Percentiles rank a stretch among this genome's conserved stretches.
These are phyloP conservation scores for Stropharia rugosoannulata DNA, from an alignment of 768 basidiomycete species.

Conservation along the genomic window DNA sequence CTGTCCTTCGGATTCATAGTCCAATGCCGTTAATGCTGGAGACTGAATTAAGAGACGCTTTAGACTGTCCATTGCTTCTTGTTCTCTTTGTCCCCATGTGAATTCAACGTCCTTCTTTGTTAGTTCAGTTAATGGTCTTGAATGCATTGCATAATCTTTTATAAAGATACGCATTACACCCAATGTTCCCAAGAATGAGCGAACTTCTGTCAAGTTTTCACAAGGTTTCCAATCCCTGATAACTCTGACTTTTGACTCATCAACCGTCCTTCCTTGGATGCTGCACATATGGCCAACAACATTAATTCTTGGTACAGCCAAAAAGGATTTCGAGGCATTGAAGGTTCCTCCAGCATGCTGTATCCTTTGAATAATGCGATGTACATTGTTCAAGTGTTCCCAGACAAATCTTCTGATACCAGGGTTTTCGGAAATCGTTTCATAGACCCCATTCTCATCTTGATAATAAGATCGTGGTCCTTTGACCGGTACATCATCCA, in stretches of 20 bases:
- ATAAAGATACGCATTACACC: background rate
- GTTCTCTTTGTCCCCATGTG: slow-evolving; percentile 22
- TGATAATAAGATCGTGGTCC: slow-evolving; percentile 29
- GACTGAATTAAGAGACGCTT: background rate
- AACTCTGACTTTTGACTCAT: slow-evolving; percentile 6
- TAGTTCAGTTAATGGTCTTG: slow-evolving; percentile 9
- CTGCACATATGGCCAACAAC: slow-evolving; percentile 22
- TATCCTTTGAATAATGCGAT: slow-evolving; percentile 27
- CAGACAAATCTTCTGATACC: slow-evolving; percentile 33
- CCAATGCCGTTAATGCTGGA: slow-evolving; percentile 12
- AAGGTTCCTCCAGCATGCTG: slow-evolving; percentile 8
- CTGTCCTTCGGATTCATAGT: slow-evolving; percentile 10
- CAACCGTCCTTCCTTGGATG: slow-evolving; percentile 15
- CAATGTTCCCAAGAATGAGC: background rate
- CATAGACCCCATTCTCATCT: slow-evolving; percentile 16
- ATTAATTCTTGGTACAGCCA: slow-evolving; percentile 5
- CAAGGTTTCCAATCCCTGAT: slow-evolving; percentile 25
- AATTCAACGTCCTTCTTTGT: slow-evolving; percentile 24
- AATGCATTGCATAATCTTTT: background rate
- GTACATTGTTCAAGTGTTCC: slow-evolving; percentile 28
- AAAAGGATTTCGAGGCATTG: slow-evolving; percentile 18
- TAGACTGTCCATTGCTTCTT: slow-evolving; percentile 9
- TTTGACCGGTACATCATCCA: slow-evolving; percentile 34
- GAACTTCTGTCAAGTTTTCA: background rate
- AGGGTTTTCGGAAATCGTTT: slow-evolving; percentile 30